Evolutionary conservation across 1,284 basidiomycete genomes (phyloP).

Genomic region (Irpex rosettiformis): DNA sequence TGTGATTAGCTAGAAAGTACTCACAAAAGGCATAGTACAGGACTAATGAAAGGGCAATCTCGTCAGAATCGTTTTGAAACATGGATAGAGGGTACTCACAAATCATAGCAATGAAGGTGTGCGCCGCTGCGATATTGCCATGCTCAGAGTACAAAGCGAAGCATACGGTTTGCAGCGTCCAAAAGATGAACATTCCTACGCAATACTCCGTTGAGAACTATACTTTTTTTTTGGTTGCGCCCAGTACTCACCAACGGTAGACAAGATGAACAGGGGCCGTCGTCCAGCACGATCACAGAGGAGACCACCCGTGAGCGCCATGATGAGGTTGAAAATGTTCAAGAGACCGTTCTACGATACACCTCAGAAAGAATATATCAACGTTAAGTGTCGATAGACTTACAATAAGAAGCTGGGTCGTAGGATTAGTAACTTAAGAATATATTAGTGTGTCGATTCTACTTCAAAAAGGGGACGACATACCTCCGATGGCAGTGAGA

Average conservation of each 20-base stretch:
- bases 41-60: constrained; percentile 29
- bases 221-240: neutral
- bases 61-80: no score
- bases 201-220: neutral
- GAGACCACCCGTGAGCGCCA: constrained; percentile 44
- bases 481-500: constrained; percentile 44
- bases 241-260: constrained; percentile 34
- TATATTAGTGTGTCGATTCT: neutral
- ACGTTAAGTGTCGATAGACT: constrained; percentile 6
- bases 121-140: constrained; percentile 32
- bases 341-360: constrained; percentile 43
- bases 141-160: constrained; percentile 35
- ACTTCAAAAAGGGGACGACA: constrained; percentile 6
- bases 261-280: constrained; percentile 51
- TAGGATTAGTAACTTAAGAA: constrained; percentile 41
- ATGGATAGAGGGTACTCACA: constrained; percentile 33
- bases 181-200: constrained; percentile 39
- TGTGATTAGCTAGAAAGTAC: constrained; percentile 18
- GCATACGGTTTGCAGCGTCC: constrained; percentile 40
- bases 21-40: constrained; percentile 41
- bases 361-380: neutral
- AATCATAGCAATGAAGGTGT: constrained; percentile 48
- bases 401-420: constrained; percentile 45
- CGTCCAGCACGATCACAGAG: constrained; percentile 50
- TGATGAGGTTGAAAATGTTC: constrained; percentile 51